phyloP scores from a whole-genome alignment of 345 rosid genomes.

The Eucalyptus urophylla region DNA sequence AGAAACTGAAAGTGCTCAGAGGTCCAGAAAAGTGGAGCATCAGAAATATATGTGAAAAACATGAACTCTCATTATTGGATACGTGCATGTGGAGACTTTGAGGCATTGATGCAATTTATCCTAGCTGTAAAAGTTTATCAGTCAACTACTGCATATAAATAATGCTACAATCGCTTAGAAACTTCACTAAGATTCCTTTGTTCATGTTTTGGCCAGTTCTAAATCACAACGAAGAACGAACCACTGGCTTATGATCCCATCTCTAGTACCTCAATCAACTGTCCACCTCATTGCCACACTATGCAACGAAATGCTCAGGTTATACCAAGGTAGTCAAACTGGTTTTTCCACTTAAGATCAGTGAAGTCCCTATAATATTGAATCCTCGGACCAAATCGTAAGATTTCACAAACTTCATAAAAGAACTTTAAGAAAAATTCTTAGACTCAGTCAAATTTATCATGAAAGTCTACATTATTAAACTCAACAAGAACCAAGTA shows the following conservation, averaged over 20 bases:
- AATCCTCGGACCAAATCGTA: not conserved
- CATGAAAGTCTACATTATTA: not conserved
- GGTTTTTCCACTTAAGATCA: not conserved
- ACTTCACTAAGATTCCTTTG: not conserved
- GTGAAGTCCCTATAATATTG: not conserved
- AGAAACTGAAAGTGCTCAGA: not conserved
- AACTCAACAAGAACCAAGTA: not conserved
- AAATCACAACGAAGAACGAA: not conserved
- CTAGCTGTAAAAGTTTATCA: not conserved
- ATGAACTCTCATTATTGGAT: not conserved
- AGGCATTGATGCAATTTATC: not conserved
- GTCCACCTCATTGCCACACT: not conserved
- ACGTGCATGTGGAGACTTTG: not conserved
- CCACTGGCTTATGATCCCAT: not conserved
- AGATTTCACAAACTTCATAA: not conserved
- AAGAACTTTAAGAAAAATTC: not conserved
- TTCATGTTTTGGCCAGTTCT: not conserved
- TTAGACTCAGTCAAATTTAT: not conserved
- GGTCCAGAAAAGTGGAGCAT: not conserved
- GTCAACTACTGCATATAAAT: not conserved
- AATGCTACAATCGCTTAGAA: not conserved
- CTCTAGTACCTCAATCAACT: not conserved
- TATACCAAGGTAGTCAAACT: not conserved
- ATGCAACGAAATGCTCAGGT: not conserved
- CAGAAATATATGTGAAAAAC: not conserved